Evolutionary conservation across 176 grass and related monocot species (phyloP), one percentile per base, ranked within the genome.

Genomic region (Raddia guianensis): DNA sequence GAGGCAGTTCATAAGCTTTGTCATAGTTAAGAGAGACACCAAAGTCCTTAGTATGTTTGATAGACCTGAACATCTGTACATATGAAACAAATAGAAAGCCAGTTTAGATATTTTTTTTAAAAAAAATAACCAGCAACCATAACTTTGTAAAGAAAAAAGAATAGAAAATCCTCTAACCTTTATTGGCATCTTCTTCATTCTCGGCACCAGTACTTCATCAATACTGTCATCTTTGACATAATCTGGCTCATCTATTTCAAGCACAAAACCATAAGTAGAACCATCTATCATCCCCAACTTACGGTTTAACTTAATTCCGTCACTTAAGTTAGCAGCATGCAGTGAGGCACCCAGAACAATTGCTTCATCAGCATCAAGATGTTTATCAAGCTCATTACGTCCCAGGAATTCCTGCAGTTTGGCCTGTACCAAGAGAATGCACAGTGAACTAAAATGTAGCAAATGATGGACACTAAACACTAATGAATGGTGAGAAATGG

Each of bases 361-460:
- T 70, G 97, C 97, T 89, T 99, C 97, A 77, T 99, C 97, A 87
- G 97, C 97, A 88, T 99, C 97, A 76, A 99, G 89, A 80, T 99
- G 97, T 55, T 86, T 95, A 87, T 91, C 97, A 19, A 99, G 76
- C 71, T 88, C 79, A 11, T 64, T 93, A n/a, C 90, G 81, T 64
- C 93, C 93, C 27, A 99, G 70, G 92, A 93, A 99, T 86, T 95
- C 91, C 49, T 96, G 97, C 16, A 99, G 87, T 74, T 93, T 99
- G 67, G 86, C 85, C 97, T 99, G 85, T 37, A 83, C 76, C 72
- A 82, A 53, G 32, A 82, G 58, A 88, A 90, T 32, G 64, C 70
- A 85, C 65, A 10, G 1, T 40, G 46, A 69, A 21, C 18, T 35
- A 53, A 50, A 74, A 73, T 32, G 33, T 63, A 58, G 16, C 6